phyloP scores from a whole-genome alignment of 2,329 filamentous ascomycete species.

The Xylogone sp. region DNA sequence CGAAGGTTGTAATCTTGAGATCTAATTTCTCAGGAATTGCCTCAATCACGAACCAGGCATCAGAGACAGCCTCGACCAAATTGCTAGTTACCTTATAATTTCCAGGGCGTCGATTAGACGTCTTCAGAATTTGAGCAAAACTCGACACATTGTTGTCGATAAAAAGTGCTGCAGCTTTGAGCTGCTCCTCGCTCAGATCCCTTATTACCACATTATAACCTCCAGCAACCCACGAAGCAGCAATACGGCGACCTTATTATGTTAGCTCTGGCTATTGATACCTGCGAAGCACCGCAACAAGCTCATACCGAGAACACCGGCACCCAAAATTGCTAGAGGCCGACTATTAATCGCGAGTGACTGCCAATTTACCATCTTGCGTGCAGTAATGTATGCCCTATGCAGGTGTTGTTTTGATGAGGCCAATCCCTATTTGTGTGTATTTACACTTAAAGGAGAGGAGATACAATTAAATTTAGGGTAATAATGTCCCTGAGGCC shows the following conservation, averaged over 20 bases:
- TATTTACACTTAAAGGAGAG: too few species aligned
- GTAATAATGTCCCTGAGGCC: too few species aligned
- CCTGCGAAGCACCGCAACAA: background rate
- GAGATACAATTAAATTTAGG: too few species aligned
- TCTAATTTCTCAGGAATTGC: constrained; percentile 38
- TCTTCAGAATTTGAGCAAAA: background rate
- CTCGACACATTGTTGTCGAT: constrained; percentile 27
- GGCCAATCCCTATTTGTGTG: too few species aligned
- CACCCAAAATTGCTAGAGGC: constrained; percentile 36
- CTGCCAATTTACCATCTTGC: too few species aligned
- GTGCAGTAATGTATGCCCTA: too few species aligned
- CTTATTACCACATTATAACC: constrained; percentile 40
- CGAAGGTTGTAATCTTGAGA: constrained; percentile 35
- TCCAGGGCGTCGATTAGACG: background rate
- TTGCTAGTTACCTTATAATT: constrained; percentile 4
- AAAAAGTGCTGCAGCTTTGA: constrained; percentile 36
- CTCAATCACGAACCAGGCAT: constrained; percentile 34
- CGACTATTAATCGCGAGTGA: constrained; percentile 19
- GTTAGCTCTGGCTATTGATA: background rate
- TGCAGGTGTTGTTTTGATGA: too few species aligned
- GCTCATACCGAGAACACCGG: constrained; percentile 34
- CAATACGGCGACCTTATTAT: constrained; percentile 27
- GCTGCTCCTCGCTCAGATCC: constrained; percentile 35
- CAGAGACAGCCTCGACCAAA: constrained; percentile 18
- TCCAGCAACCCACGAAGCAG: constrained; percentile 34